Percentiles rank a stretch among this genome's conserved stretches.
Conservation (phyloP, 208 protist genomes). For the Willaertia magna region DNA sequence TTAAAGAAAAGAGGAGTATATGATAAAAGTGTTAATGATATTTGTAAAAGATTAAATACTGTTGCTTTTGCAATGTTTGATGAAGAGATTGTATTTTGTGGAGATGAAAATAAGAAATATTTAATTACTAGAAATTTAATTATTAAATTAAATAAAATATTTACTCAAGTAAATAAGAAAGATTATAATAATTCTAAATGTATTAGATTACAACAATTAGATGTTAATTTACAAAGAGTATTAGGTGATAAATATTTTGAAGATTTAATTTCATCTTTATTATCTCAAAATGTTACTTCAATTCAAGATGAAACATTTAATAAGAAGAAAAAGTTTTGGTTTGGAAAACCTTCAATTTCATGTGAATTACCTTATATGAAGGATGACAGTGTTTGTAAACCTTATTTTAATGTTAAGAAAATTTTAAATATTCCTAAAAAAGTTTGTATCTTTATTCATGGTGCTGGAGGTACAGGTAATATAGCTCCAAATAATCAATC, state of each 20-base stretch:
- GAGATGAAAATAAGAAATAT: no score
- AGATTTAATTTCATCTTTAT: background rate
- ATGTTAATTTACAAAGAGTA: background rate
- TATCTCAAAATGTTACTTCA: no score
- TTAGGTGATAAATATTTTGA: background rate
- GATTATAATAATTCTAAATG: no score
- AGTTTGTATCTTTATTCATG: constrained; percentile 2
- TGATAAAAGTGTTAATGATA: no score
- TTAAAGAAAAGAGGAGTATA: no score
- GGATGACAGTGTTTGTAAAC: background rate
- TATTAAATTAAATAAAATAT: background rate
- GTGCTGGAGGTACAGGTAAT: background rate
- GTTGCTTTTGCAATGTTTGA: no score
- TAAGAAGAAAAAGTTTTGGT: background rate
- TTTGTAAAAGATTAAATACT: no score
- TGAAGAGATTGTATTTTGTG: no score
- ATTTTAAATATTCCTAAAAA: background rate
- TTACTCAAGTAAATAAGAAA: background rate
- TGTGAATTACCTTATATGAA: background rate
- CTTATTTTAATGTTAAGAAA: background rate
- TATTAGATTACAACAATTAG: background rate
- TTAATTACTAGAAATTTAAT: background rate
- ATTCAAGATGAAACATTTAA: no score
- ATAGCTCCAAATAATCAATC: background rate
- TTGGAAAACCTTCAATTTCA: background rate